Conservation (phyloP, 345 rosid genomes). For the Acer yangbiense region DNA sequence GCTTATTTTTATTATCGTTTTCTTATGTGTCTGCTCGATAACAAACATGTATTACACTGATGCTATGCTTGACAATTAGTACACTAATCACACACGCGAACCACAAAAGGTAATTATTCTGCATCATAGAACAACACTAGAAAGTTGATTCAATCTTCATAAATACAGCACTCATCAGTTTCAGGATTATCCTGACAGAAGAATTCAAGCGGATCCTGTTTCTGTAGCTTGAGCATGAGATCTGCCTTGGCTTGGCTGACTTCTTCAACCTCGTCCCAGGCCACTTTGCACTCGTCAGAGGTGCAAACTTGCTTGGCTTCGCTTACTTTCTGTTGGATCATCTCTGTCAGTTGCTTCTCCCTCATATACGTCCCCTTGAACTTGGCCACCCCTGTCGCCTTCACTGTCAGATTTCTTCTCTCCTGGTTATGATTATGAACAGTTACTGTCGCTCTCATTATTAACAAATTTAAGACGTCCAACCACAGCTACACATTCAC, state of each 20-base stretch:
- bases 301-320: constrained; percentile 75
- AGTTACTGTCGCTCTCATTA: background rate
- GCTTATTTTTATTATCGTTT: background rate
- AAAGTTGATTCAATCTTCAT: constrained; percentile 42
- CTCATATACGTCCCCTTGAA: constrained; percentile 74
- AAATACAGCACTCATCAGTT: constrained; percentile 73
- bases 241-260: constrained; percentile 89
- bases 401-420: background rate
- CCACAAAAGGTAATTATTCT: too few relatives aligned
- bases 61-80: background rate
- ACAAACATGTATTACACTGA: too few relatives aligned
- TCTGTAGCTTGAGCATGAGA: constrained; percentile 47
- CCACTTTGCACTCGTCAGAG: constrained; percentile 74
- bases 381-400: constrained; percentile 45
- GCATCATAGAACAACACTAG: background rate
- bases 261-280: constrained; percentile 97
- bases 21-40: background rate
- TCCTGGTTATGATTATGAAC: too few relatives aligned
- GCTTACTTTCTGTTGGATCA: constrained; percentile 71
- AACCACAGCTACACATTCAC: too few relatives aligned
- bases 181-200: constrained; percentile 79
- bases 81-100: background rate
- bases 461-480: too few relatives aligned
- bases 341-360: constrained; percentile 59
- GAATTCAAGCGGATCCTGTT: constrained; percentile 58